A percentile compares a stretch with the other conserved stretches of the same genome.
Evolutionary conservation across 192 early-diverging fungal genomes (phyloP).

Genomic region (Coemansia sp.): DNA sequence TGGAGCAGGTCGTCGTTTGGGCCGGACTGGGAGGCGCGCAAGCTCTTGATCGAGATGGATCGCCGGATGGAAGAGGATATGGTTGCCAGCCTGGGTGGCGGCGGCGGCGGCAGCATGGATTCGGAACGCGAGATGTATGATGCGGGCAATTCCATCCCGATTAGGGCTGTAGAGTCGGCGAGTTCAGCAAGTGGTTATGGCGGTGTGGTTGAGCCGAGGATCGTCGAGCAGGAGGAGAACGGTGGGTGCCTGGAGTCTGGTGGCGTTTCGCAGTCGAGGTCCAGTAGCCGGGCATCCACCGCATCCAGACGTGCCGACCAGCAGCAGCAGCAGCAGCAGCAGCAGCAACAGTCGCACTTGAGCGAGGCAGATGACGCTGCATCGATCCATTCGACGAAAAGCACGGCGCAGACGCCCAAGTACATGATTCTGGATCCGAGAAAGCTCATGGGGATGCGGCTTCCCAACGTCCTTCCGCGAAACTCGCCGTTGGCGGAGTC

Average conservation of each 20-base stretch:
- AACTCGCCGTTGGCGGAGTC: slow-evolving; percentile 2
- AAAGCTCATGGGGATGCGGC: slow-evolving; percentile 55
- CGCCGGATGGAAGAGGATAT: slow-evolving; percentile 41
- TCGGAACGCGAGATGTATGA: background rate
- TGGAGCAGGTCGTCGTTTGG: slow-evolving; percentile 55
- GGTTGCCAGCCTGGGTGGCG: slow-evolving; percentile 15
- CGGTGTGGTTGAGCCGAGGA: background rate
- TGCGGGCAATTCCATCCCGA: background rate
- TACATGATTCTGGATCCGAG: slow-evolving; percentile 57
- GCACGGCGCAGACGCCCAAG: slow-evolving; percentile 44
- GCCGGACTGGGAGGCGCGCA: slow-evolving; percentile 50
- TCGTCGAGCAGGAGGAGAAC: background rate
- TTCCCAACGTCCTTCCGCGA: slow-evolving; percentile 35
- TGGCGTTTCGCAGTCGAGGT: background rate
- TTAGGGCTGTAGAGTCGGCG: background rate
- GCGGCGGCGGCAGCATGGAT: background rate
- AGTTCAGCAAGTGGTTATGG: background rate
- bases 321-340: background rate
- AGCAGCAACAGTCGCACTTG: background rate
- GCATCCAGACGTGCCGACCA: background rate
- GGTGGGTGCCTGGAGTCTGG: too few relatives aligned
- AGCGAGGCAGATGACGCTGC: slow-evolving; percentile 20
- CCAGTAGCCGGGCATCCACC: slow-evolving; percentile 3
- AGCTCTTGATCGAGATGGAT: slow-evolving; percentile 52
- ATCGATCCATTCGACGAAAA: slow-evolving; percentile 21